Base-by-base conservation (phyloP, 257 asterid species). In the Solanum rostratum region DNA sequence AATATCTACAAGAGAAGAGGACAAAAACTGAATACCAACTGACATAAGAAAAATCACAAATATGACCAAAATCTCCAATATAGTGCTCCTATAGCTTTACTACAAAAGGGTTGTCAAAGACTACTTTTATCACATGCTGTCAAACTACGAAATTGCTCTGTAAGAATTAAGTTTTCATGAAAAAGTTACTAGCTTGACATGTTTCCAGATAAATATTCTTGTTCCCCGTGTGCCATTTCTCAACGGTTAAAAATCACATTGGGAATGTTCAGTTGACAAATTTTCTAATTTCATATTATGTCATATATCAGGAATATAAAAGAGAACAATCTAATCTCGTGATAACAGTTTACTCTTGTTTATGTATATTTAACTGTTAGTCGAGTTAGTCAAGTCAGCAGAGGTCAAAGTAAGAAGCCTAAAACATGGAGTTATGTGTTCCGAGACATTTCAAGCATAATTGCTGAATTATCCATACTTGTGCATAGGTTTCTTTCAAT, bases 401-500 rank as follows among this genome's bases (percentile, higher is more conserved):
- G 45, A 49, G 63, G 43, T 49, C 45, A 49, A 49, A 50, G 63
- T 50, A 76, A 10, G 45, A 76, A 76, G 63, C 24, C 18, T 76
- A 49, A 37, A 76, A 76, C 10, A 29, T 5, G 45, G 82, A 49
- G 18, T 18, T 16, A 49, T 27, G 62, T 76, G 27, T 7, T 76
- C 45, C 49, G 16, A 76, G 15, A 78, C 13, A 78, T 50, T 24
- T 78, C 82, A 78, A 27, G 43, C 63, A 50, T 49, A 52, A 27
- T 50, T 16, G 22, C 46, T 78, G 82, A 78, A 29, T 33, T 83
- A 30, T 68, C 7, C 91, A 90, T 86, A 87, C 79, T 89, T 80
- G 15, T 88, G 88, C 87, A 14, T 89, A 96, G 99, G 96, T 95
- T 85, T 91, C 91, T 81, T 92, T 93, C 89, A 91, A 89, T 76